Evolutionary conservation across 2,329 filamentous ascomycete genomes (phyloP).

Genomic region (Acarospora socialis): DNA sequence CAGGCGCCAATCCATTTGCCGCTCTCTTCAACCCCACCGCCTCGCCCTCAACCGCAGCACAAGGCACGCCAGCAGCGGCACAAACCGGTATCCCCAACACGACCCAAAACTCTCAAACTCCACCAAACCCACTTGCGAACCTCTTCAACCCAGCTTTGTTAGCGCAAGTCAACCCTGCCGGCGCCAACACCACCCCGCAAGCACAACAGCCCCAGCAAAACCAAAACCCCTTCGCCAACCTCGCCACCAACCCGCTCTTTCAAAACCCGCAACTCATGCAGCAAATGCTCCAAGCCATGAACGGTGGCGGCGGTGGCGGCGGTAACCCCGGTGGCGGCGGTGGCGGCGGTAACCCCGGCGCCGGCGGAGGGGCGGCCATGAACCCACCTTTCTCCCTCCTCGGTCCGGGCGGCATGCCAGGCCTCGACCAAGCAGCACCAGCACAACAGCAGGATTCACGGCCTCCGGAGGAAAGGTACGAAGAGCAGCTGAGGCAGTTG

Average conservation of each 20-base stretch:
- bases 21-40: slow-evolving; percentile 35
- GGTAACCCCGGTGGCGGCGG: slow-evolving; percentile 29
- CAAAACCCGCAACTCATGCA: slow-evolving; percentile 45
- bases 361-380: slow-evolving; percentile 22
- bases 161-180: slow-evolving; percentile 9
- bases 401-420: slow-evolving; percentile 43
- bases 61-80: slow-evolving; percentile 21
- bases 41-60: slow-evolving; percentile 18
- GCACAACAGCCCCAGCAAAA: slow-evolving; percentile 26
- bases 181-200: slow-evolving; percentile 15
- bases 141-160: slow-evolving; percentile 41
- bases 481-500: slow-evolving; percentile 74
- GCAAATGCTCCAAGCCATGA: slow-evolving; percentile 40
- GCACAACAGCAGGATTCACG: slow-evolving; percentile 60
- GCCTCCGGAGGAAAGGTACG: slow-evolving; percentile 87
- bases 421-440: slow-evolving; percentile 26
- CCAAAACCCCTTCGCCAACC: slow-evolving; percentile 30
- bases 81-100: slow-evolving; percentile 13
- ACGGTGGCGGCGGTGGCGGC: slow-evolving; percentile 22
- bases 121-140: slow-evolving; percentile 53
- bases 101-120: slow-evolving; percentile 24
- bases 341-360: slow-evolving; percentile 17
- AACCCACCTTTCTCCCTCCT: slow-evolving; percentile 37
- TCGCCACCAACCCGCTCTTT: slow-evolving; percentile 29
- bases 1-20: slow-evolving; percentile 42